Percentiles rank a stretch among this genome's conserved stretches.
Conservation (phyloP, 495 filamentous ascomycete genomes). For the Aspergillus baeticus region DNA sequence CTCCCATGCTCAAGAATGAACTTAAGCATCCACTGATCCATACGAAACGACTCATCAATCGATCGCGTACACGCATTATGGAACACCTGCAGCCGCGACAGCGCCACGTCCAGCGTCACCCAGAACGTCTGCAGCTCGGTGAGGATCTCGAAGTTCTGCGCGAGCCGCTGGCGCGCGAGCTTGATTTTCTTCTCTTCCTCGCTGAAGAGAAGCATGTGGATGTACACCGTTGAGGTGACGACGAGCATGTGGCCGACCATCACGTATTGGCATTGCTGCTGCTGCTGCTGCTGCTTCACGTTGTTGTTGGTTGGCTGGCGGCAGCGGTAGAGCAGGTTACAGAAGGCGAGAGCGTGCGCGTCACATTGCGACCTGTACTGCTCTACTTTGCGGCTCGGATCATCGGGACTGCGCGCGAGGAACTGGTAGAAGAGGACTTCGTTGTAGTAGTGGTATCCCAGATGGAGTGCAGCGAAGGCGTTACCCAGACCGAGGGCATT, state of each 20-base stretch:
- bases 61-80: not conserved
- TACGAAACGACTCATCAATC: not conserved
- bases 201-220: conserved; percentile 1
- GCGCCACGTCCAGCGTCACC: not conserved
- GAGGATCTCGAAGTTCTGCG: not conserved
- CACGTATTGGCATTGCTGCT: not conserved
- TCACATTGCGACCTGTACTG: not conserved
- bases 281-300: no score
- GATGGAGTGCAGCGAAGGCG: not conserved
- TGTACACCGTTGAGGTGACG: not conserved
- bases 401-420: not conserved
- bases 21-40: conserved; percentile 6
- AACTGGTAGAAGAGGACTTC: conserved; percentile 5
- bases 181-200: not conserved
- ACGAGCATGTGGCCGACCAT: not conserved
- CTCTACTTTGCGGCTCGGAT: not conserved
- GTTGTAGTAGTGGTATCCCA: conserved; percentile 1
- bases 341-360: not conserved
- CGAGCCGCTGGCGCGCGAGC: not conserved
- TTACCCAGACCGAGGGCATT: not conserved
- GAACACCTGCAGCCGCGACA: not conserved
- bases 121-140: not conserved
- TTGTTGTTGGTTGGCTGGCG: not conserved
- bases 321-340: not conserved
- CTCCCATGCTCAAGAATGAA: conserved; percentile 1